Conservation (phyloP, 2,329 filamentous ascomycete genomes). For the Xylariaceae sp. region DNA sequence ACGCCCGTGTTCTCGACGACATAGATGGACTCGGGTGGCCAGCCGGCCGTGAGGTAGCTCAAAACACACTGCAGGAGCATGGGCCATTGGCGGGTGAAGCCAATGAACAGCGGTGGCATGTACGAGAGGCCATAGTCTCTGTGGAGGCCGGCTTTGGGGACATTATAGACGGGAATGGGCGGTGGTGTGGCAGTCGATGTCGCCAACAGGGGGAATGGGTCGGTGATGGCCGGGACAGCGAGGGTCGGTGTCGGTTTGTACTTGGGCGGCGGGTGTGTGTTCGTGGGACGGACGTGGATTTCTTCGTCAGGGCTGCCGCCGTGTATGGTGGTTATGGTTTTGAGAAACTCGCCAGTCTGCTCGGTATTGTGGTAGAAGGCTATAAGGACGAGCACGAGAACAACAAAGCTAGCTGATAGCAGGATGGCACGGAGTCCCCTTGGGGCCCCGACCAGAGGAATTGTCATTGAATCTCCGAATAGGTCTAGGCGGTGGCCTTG, state of each 20-base stretch:
- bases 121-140: slow-evolving; percentile 41
- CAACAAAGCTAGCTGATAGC: slow-evolving; percentile 29
- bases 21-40: slow-evolving; percentile 54
- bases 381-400: slow-evolving; percentile 28
- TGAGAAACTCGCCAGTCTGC: slow-evolving; percentile 29
- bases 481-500: too few relatives aligned
- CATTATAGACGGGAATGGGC: slow-evolving; percentile 44
- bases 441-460: slow-evolving; percentile 17
- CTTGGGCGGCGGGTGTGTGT: slow-evolving; percentile 36
- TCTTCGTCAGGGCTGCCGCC: slow-evolving; percentile 17
- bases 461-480: too few relatives aligned
- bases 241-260: slow-evolving; percentile 37
- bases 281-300: slow-evolving; percentile 26
- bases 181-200: slow-evolving; percentile 36
- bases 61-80: slow-evolving; percentile 54
- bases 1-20: slow-evolving; percentile 57
- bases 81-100: slow-evolving; percentile 55
- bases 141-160: slow-evolving; percentile 41
- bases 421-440: slow-evolving; percentile 32
- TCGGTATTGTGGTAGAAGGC: slow-evolving; percentile 28
- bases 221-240: slow-evolving; percentile 29
- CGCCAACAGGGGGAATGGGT: slow-evolving; percentile 37
- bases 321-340: slow-evolving; percentile 31
- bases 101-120: slow-evolving; percentile 53
- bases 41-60: slow-evolving; percentile 54